Evolutionary conservation across 2,329 filamentous ascomycete species (phyloP), one percentile per base, ranked within the genome.

Genomic region (Huntiella omanensis): DNA sequence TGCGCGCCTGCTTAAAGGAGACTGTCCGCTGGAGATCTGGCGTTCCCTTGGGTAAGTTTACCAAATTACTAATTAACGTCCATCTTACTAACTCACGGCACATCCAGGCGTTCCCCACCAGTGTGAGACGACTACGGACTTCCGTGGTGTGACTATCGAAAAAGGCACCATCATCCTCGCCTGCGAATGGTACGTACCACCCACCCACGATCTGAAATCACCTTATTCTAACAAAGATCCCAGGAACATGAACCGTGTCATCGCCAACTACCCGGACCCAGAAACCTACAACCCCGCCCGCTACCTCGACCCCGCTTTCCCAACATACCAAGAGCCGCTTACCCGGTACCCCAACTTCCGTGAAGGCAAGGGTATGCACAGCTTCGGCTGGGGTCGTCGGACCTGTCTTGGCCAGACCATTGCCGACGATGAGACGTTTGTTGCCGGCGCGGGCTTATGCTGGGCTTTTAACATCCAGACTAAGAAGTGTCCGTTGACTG

Each of bases 251-350:
- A 70, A 73, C 55, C 70, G 73, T 38, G 72, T 78, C 51, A 64
- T 68, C 1, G 60, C 59, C 33, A 70, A 67, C 47, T 81, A 80
- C 54, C 74, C 74, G 1, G 70, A 79, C 53, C 70, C 73, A n/a
- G 73, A 80, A 41, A 66, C 60, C 52, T 80, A 68, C 60, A 69
- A 65, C 22, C 75, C 77, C 0, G 74, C 77, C 53, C 68, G 76
- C 35, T 81, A 72, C 63, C 65, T 81, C 8, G 69, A 77, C 52
- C 59, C 70, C n/a, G 62, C 61, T 15, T 80, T 70, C 66, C 76
- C 76, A 1, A 77, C 75, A 0, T 80, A 71, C 60, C 71, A 77
- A 54, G 74, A 73, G 54, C 76, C 76, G 0, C 65, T 80, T n/a
- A 68, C 68, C 2, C 66, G 68, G 47, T 78, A 71, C 54, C 76